Evolutionary conservation across 352 stramenopile genomes (phyloP).

Genomic region (Phytophthora fragariaefolia): DNA sequence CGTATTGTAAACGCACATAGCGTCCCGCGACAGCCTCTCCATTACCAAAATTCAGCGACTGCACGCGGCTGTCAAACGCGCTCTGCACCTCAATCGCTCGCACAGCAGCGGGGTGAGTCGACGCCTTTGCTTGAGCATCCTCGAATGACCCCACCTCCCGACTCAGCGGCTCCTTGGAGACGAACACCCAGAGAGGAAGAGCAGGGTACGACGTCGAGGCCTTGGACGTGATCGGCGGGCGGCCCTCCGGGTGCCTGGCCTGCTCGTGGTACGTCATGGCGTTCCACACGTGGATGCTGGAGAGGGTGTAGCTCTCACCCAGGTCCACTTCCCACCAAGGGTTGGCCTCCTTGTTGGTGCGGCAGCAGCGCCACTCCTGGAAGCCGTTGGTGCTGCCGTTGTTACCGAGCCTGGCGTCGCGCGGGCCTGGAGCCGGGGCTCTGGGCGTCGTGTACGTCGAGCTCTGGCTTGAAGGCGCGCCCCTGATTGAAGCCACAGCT

Average conservation of each 20-base stretch:
- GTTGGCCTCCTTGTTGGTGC: conserved; percentile 62
- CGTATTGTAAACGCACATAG: conserved; percentile 71
- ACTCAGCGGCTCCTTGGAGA: conserved; percentile 56
- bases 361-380: conserved; percentile 68
- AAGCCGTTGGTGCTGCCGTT: conserved; percentile 75
- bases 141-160: conserved; percentile 20
- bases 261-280: conserved; percentile 76
- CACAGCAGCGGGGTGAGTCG: conserved; percentile 16
- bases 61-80: conserved; percentile 34
- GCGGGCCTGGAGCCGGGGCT: conserved; percentile 49
- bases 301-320: conserved; percentile 37
- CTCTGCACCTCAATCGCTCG: conserved; percentile 30
- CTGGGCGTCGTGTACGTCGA: conserved; percentile 56
- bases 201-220: conserved; percentile 36
- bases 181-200: conserved; percentile 59
- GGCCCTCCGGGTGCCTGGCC: conserved; percentile 45
- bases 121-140: conserved; percentile 26
- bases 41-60: conserved; percentile 29
- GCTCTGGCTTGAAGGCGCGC: conserved; percentile 45
- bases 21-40: conserved; percentile 33
- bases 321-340: conserved; percentile 84
- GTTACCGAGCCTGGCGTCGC: conserved; percentile 57
- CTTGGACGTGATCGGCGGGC: conserved; percentile 48
- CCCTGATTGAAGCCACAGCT: conserved; percentile 9
- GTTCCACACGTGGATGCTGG: conserved; percentile 71